These are phyloP conservation scores for Barnettozyma sucrosica DNA, from an alignment of 805 yeast species.

Conservation along the genomic window DNA sequence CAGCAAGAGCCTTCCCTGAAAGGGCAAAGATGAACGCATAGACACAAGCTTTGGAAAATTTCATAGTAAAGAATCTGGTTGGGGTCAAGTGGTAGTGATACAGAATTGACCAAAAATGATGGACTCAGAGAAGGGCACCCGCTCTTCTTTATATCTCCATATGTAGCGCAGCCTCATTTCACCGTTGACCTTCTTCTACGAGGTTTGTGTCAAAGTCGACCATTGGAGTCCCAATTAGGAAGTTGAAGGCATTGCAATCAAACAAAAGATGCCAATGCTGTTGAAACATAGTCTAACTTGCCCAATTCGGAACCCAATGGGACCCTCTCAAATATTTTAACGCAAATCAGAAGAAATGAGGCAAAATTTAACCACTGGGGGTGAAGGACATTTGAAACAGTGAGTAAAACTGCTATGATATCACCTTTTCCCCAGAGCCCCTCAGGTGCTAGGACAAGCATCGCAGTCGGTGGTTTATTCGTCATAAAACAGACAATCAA, in stretches of 20 bases:
- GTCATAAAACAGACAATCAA: no score
- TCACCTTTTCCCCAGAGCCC: no score
- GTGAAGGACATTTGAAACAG: no score
- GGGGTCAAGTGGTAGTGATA: background rate
- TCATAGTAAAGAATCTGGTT: constrained; percentile 11
- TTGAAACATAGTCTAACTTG: background rate
- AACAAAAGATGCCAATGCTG: background rate
- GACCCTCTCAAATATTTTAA: background rate
- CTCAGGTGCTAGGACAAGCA: no score
- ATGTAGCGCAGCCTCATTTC: background rate
- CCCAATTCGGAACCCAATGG: background rate
- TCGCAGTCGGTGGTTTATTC: no score
- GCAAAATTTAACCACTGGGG: no score
- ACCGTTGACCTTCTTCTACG: background rate
- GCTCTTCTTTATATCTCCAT: background rate
- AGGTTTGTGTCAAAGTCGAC: background rate
- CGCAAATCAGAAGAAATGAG: background rate
- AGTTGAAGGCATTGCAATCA: background rate
- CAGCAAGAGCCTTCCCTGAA: constrained; percentile 10
- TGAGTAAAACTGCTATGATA: no score
- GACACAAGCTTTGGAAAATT: constrained; percentile 12
- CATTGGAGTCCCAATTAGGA: constrained; percentile 3
- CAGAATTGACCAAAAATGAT: background rate
- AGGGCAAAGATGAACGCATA: constrained; percentile 9
- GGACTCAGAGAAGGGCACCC: background rate